Evolutionary conservation across 306 rosid genomes (phyloP), one percentile per base, ranked within the genome.

Genomic region (Corylus americana): DNA sequence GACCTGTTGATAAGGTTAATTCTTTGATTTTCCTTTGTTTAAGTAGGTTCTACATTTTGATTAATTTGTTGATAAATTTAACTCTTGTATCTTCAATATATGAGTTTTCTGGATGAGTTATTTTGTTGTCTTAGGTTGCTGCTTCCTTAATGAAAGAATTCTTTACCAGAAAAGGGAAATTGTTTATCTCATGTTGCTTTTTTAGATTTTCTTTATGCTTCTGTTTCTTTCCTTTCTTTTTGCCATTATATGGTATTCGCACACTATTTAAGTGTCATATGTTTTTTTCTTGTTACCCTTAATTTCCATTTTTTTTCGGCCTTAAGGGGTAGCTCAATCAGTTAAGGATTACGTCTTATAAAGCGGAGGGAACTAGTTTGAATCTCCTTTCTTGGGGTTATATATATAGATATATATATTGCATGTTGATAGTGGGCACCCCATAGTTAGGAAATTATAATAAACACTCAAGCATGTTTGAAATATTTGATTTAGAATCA

Each of bases 1-100:
- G 90, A 89, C 70, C 47, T 31, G 17, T 63, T 63, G 9, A 14
- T 31, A 63, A 31, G n/a, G 3, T 63, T 63, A 42, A 63, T 17
- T 66, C 8, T 18, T 31, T 14, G 48, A 66, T 66, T 66, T 37
- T 18, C 71, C 39, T 66, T 66, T 66, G 27, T 39, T 37, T 18
- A 66, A 66, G 49, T 37, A 7, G 49, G 71, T 17, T 66, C 71
- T 66, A 9, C 71, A 39, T 66, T 66, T 35, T 66, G 71, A 66
- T 39, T 10, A 66, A 66, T 66, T 66, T 66, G 49, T 66, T 16
- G 50, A 37, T 66, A 37, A 66, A 37, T 35, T 66, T 9, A 63
- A 61, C 1, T 31, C 17, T 2, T 31, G 11, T 63, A 63, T 35
- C 70, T 63, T 55, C 44, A 31, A 63, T 63, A 39, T 17, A 16